Conservation (phyloP, 1,139 yeast species). For the Yamadazyma atmosphaerica region DNA sequence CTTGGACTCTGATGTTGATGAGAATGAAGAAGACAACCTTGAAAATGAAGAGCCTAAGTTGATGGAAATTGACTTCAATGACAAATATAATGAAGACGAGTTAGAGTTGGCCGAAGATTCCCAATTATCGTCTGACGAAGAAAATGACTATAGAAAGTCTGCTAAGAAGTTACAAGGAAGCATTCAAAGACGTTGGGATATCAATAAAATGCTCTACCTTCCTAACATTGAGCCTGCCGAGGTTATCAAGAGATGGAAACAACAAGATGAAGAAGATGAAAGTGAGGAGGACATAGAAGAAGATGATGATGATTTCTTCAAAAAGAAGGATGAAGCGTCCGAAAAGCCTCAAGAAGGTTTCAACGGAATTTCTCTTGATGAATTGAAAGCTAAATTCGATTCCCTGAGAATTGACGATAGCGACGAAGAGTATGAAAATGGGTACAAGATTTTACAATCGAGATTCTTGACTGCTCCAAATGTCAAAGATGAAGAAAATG, state of each 20-base stretch:
- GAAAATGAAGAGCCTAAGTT: constrained; percentile 39
- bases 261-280: constrained; percentile 43
- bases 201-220: constrained; percentile 77
- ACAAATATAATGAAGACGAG: constrained; percentile 44
- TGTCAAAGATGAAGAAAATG: constrained; percentile 37
- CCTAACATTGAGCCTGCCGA: constrained; percentile 74
- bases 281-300: constrained; percentile 47
- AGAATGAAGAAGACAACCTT: constrained; percentile 31
- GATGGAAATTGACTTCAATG: constrained; percentile 53
- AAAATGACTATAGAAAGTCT: constrained; percentile 40
- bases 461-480: constrained; percentile 74
- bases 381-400: constrained; percentile 55
- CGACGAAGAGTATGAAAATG: constrained; percentile 44
- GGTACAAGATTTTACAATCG: constrained; percentile 49
- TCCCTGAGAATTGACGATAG: constrained; percentile 29
- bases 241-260: constrained; percentile 74
- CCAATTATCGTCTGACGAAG: constrained; percentile 43
- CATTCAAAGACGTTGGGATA: constrained; percentile 62
- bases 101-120: constrained; percentile 53
- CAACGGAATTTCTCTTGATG: constrained; percentile 45
- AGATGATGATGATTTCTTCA: constrained; percentile 61
- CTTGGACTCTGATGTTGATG: constrained; percentile 39
- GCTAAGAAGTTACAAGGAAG: constrained; percentile 50
- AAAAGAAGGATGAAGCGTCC: constrained; percentile 39
- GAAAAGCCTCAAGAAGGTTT: constrained; percentile 20